Conservation (phyloP, 208 protist species). For the Giardia duodenalis region DNA sequence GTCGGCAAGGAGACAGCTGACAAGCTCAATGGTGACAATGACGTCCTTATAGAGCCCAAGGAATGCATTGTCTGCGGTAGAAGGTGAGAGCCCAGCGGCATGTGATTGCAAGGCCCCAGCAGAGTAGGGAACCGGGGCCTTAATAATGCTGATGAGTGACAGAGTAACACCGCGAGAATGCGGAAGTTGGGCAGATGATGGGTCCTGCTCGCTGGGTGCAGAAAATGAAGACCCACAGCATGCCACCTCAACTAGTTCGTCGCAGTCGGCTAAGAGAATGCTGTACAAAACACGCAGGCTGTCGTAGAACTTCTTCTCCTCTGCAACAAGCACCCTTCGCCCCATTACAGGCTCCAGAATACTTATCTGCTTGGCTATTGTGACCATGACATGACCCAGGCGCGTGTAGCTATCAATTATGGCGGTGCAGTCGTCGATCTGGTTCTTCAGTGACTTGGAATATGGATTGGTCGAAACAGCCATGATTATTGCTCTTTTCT, state of each 20-base stretch:
- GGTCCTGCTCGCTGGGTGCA: no score
- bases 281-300: not conserved
- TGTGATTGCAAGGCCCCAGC: not conserved
- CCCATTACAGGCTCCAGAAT: slow-evolving; percentile 28
- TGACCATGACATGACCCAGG: not conserved
- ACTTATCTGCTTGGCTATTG: not conserved
- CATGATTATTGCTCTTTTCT: slow-evolving; percentile 1
- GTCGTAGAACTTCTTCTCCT: slow-evolving; percentile 16
- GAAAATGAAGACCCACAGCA: not conserved
- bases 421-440: not conserved
- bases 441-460: not conserved
- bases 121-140: not conserved
- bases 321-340: not conserved
- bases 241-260: not conserved
- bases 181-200: no score
- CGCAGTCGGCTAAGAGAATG: not conserved
- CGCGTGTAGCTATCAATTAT: not conserved
- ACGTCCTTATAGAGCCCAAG: not conserved
- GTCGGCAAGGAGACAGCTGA: not conserved
- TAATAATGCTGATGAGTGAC: not conserved
- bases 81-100: no score
- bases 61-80: not conserved
- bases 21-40: not conserved
- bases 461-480: slow-evolving; percentile 11
- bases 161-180: not conserved